Evolutionary conservation across 2,329 filamentous ascomycete genomes (phyloP), one percentile per base, ranked within the genome.

Genomic region (Pestalotiopsis sp.): DNA sequence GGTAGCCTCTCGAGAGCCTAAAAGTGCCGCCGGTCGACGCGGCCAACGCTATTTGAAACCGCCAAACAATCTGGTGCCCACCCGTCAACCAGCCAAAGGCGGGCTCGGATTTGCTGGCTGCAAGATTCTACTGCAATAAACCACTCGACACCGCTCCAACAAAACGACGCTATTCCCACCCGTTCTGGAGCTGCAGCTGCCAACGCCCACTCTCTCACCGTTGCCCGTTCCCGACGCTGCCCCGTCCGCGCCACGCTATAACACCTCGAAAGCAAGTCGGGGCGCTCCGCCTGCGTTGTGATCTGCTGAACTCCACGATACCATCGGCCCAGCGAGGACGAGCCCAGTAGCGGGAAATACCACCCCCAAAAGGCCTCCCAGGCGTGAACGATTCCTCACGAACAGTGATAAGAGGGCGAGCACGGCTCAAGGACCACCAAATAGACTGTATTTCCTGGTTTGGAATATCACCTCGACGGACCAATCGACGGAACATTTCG

Each of bases 11-110:
- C 31, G 36, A 62, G 20, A 62, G 59, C 59, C 59, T 39, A 62
- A 62, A 36, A 56, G 49, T 52, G 68, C 70, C 68, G 69, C 68
- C 66, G 60, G 68, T 68, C 59, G 65, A 71, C 69, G 66, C 69
- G 67, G 64, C 68, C 69, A 69, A 67, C 71, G 68, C 68, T 67
- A 70, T 71, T 70, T 75, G 73, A 75, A 75, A 74, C 72, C 71
- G 66, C 72, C 70, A 20, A 69, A 64, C 67, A 68, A 38, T 36
- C 59, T 39, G 59, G 31, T 36, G 59, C 59, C 59, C 59, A 63
- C 52, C 49, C 45, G 45, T 14, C n/a, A 59, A 56, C 25, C 52
- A 27, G 20, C 31, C 27, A 39, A 66, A 60, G 17, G 64, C 63
- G 25, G 63, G 45, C 39, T 56, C 23, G 45, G 17, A 52, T 66